Conservation (phyloP, 768 basidiomycete genomes). For the Macrolepiota albuminosa region DNA sequence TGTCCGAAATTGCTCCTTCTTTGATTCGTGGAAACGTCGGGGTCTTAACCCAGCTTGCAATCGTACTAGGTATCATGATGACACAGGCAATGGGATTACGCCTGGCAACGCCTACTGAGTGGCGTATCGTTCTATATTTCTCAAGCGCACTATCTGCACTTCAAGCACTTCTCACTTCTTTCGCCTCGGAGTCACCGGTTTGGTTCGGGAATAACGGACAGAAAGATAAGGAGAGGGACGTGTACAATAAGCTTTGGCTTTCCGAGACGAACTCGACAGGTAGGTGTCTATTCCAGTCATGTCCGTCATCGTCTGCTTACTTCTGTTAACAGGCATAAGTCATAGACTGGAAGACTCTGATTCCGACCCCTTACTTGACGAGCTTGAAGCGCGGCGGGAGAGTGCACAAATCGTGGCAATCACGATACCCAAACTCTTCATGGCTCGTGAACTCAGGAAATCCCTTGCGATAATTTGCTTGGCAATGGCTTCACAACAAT, state of each 20-base stretch:
- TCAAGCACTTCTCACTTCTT: slow-evolving; percentile 51
- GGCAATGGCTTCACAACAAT: slow-evolving; percentile 73
- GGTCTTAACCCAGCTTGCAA: slow-evolving; percentile 78
- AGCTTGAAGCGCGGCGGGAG: slow-evolving; percentile 22
- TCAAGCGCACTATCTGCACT: slow-evolving; percentile 51
- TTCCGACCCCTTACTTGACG: slow-evolving; percentile 40
- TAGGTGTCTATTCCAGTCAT: slow-evolving; percentile 12
- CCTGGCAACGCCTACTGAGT: slow-evolving; percentile 63
- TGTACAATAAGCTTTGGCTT: slow-evolving; percentile 53
- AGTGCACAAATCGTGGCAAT: slow-evolving; percentile 27
- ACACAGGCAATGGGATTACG: slow-evolving; percentile 74
- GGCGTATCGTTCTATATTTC: slow-evolving; percentile 67
- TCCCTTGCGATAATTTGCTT: slow-evolving; percentile 65
- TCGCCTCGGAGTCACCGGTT: slow-evolving; percentile 67
- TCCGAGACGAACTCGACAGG: slow-evolving; percentile 21
- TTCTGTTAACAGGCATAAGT: slow-evolving; percentile 1
- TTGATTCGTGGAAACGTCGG: slow-evolving; percentile 74
- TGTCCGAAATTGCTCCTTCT: slow-evolving; percentile 81
- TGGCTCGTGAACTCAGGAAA: slow-evolving; percentile 47
- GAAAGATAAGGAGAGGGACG: slow-evolving; percentile 43
- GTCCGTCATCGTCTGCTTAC: background rate
- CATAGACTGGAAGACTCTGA: slow-evolving; percentile 12
- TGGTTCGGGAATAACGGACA: slow-evolving; percentile 54
- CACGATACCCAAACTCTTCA: slow-evolving; percentile 49
- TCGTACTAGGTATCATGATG: slow-evolving; percentile 84